Percentiles rank a stretch among this genome's conserved stretches.
Evolutionary conservation across 352 stramenopile species (phyloP).

Genomic region (Phytophthora uliginosa): DNA sequence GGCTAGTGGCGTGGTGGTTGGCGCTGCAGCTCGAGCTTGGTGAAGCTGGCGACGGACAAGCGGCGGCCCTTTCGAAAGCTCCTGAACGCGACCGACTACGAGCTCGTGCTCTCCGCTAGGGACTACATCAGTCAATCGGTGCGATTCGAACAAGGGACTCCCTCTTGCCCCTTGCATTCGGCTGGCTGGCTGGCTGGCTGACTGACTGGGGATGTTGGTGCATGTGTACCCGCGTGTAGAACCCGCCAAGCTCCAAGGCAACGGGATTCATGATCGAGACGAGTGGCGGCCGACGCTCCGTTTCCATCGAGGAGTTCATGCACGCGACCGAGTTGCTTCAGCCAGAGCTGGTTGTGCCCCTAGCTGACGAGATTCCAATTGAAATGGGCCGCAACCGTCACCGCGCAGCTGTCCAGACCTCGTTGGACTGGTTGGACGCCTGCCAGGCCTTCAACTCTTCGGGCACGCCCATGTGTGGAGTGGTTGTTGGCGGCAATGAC

Average conservation of each 20-base stretch:
- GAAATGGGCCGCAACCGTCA: slow-evolving; percentile 77
- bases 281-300: slow-evolving; percentile 51
- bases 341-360: slow-evolving; percentile 68
- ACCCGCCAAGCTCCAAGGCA: slow-evolving; percentile 61
- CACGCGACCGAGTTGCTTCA: slow-evolving; percentile 53
- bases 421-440: slow-evolving; percentile 78
- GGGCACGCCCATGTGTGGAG: slow-evolving; percentile 56
- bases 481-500: slow-evolving; percentile 76
- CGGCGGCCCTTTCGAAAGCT: slow-evolving; percentile 58
- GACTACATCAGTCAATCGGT: slow-evolving; percentile 75
- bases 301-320: slow-evolving; percentile 74
- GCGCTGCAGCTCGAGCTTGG: slow-evolving; percentile 23
- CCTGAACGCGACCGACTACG: slow-evolving; percentile 52
- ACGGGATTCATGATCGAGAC: slow-evolving; percentile 72
- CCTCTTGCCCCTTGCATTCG: background rate
- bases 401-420: slow-evolving; percentile 66
- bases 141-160: background rate
- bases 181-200: background rate
- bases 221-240: slow-evolving; percentile 39
- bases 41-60: slow-evolving; percentile 47
- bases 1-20: background rate
- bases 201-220: too few species aligned
- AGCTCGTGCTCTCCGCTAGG: slow-evolving; percentile 73
- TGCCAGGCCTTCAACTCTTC: slow-evolving; percentile 47
- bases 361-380: slow-evolving; percentile 72